Base-by-base conservation (phyloP, 495 filamentous ascomycete genomes). In the Endocarpon pusillum region DNA sequence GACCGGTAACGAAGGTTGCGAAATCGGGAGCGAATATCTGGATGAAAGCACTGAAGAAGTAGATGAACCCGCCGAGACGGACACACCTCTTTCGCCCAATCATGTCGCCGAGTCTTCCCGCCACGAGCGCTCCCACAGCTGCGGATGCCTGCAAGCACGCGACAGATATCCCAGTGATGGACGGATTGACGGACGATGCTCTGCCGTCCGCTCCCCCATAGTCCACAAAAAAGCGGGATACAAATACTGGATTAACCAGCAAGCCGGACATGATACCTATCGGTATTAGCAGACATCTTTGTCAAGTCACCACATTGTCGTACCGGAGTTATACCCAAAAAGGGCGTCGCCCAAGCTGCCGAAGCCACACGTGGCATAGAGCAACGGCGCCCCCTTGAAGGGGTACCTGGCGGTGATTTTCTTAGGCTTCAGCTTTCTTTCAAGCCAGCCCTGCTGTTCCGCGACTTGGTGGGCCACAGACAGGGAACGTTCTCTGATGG, bases 11-110 rank as follows among this genome's bases (percentile, higher is more conserved):
- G 22, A 54, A 50, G 0, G 42, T 45, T 3, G 36, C 46, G 11
- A 54, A 50, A 1, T 41, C 48, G 1, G 48, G 49, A 0, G 49
- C 48, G 25, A 50, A 52, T 25, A 50, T 48, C 27, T 54, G 48
- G 1, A 52, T 50, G 25, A 54, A 52, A 3, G 43, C 39, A 21
- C 39, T 48, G 39, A 52, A 52, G 40, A 52, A 52, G 37, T 48
- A 52, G 34, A 54, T 52, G 41, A 54, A 48, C 3, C 40, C 48
- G 11, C 49, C 51, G 21, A 54, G 20, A 19, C 42, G 47, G 34
- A 54, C 47, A 24, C 46, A 52, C 21, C 44, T 50, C 41, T 52
- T 52, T 23, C 48, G 49, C 8, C 51, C 51, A 18, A 52, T 42
- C 19, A 48, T 48, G 28, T 52, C 51, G 0, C 49, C 49, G 8